These are phyloP conservation scores for Verbena officinalis DNA, from an alignment of 257 asterid species.

Conservation along the genomic window DNA sequence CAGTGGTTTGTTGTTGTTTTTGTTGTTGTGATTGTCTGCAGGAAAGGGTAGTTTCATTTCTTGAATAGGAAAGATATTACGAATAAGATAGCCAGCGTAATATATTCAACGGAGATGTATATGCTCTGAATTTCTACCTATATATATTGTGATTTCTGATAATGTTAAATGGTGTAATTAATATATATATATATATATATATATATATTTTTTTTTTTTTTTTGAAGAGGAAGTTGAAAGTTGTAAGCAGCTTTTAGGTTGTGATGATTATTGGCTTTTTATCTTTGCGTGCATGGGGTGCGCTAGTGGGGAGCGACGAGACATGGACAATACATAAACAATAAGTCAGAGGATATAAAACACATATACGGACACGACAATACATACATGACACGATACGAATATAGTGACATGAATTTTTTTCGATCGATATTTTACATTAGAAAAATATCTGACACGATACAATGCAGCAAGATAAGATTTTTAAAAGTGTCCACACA, in stretches of 20 bases:
- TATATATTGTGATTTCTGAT: neutral
- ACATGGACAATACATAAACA: constrained; percentile 30
- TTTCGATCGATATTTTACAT: no score
- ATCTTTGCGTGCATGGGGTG: constrained; percentile 51
- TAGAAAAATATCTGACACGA: no score
- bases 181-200: no score
- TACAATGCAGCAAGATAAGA: no score
- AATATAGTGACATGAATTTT: no score
- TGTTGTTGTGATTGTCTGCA: constrained; percentile 37
- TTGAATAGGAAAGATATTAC: constrained; percentile 24
- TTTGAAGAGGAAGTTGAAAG: constrained; percentile 9
- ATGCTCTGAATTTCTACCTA: neutral
- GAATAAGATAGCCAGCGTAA: neutral
- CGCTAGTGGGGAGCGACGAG: constrained; percentile 31
- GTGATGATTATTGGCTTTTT: constrained; percentile 55
- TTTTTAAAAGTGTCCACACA: no score
- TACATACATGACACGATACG: no score
- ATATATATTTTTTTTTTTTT: no score
- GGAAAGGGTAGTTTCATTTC: constrained; percentile 93
- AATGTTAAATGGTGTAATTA: constrained; percentile 13
- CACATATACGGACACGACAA: constrained; percentile 11
- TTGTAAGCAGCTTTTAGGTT: constrained; percentile 36
- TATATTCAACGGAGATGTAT: neutral
- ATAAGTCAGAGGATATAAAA: constrained; percentile 33
- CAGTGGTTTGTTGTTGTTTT: constrained; percentile 42